phyloP scores from a whole-genome alignment of 768 basidiomycete species.

The Sporobolomyces phaffii region DNA sequence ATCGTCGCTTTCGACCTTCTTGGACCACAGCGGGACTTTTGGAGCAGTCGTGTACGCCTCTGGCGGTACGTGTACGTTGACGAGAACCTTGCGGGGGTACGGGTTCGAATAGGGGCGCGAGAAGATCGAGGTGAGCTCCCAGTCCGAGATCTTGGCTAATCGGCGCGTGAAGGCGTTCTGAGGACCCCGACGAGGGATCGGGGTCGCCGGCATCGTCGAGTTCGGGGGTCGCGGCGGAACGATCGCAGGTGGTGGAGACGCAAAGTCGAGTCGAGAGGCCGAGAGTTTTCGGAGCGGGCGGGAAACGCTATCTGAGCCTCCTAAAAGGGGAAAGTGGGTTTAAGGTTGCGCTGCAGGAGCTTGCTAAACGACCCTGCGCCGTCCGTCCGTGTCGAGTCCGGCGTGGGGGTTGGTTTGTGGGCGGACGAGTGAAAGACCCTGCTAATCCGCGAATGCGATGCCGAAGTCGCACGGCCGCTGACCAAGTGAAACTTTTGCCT shows the following conservation, averaged over 20 bases:
- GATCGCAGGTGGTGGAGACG: not conserved
- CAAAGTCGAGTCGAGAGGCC: not conserved
- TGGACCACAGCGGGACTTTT: slow-evolving; percentile 21
- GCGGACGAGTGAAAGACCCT: too few species aligned
- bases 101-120: not conserved
- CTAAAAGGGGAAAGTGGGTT: too few species aligned
- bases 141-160: not conserved
- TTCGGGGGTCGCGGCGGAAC: not conserved
- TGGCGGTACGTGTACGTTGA: slow-evolving; percentile 18
- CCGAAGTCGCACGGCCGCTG: too few species aligned
- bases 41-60: slow-evolving; percentile 24
- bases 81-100: slow-evolving; percentile 35
- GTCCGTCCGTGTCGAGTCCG: too few species aligned
- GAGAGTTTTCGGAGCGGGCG: not conserved
- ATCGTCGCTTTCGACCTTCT: slow-evolving; percentile 9
- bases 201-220: slow-evolving; percentile 6
- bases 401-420: too few species aligned
- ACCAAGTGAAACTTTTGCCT: too few species aligned
- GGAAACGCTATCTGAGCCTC: not conserved
- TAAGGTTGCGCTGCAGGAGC: too few species aligned
- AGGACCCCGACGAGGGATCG: slow-evolving; percentile 16
- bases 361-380: too few species aligned
- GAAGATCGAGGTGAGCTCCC: slow-evolving; percentile 27
- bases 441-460: too few species aligned
- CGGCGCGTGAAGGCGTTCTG: slow-evolving; percentile 9